These are phyloP conservation scores for Pterulicium gracile DNA, from an alignment of 1,284 basidiomycete species.

Conservation along the genomic window DNA sequence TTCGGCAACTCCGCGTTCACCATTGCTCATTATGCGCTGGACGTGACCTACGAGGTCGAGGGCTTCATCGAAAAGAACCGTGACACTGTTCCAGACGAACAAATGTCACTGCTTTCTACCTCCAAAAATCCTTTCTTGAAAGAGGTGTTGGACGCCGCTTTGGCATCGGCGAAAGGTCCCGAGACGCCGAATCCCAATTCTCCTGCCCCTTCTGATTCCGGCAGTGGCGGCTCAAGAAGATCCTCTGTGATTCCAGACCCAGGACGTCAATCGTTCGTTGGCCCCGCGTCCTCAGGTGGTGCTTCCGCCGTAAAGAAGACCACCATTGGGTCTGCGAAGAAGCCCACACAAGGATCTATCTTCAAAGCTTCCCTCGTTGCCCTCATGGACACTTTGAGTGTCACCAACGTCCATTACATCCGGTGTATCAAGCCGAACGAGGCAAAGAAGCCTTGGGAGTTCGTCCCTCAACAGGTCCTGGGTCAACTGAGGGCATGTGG, in stretches of 20 bases:
- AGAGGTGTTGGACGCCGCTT: conserved; percentile 87
- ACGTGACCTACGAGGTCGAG: conserved; percentile 97
- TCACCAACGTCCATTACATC: conserved; percentile 99
- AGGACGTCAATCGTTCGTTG: conserved; percentile 64
- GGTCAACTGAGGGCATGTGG: conserved; percentile 96
- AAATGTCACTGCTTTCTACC: conserved; percentile 75
- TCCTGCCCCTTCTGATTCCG: conserved; percentile 66
- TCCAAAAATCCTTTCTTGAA: conserved; percentile 92
- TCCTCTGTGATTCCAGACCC: conserved; percentile 79
- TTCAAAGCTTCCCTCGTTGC: conserved; percentile 94
- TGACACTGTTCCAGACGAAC: conserved; percentile 98
- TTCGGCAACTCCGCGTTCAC: conserved; percentile 98
- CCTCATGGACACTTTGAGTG: conserved; percentile 95
- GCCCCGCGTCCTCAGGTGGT: conserved; percentile 24
- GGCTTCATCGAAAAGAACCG: conserved; percentile 99
- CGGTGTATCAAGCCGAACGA: conserved; percentile 99
- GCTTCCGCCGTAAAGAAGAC: conserved; percentile 17
- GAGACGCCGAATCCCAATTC: conserved; percentile 57
- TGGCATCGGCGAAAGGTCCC: conserved; percentile 58
- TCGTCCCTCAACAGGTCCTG: conserved; percentile 91
- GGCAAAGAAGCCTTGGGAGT: conserved; percentile 93
- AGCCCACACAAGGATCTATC: conserved; percentile 96
- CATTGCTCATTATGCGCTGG: conserved; percentile 95
- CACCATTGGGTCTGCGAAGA: conserved; percentile 48
- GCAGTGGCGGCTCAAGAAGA: conserved; percentile 61